Percentiles rank a stretch among this genome's conserved stretches.
These are phyloP conservation scores for Kuraishia piskuri DNA, from an alignment of 805 yeast genomes.

Conservation along the genomic window DNA sequence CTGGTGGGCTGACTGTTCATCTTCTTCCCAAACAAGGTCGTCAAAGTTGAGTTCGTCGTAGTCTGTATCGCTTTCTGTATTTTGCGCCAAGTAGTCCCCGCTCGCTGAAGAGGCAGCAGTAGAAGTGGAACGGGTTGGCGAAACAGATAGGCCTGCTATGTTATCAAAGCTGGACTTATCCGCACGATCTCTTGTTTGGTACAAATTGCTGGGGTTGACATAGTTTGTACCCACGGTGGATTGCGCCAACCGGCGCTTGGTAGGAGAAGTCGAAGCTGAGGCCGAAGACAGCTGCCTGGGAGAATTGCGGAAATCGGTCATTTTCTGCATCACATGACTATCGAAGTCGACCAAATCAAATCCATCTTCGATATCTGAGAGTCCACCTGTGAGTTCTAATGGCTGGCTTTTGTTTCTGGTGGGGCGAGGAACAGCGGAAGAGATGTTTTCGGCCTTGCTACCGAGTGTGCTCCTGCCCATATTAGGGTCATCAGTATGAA, in stretches of 20 bases:
- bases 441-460: background rate
- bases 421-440: background rate
- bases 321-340: background rate
- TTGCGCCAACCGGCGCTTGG: background rate
- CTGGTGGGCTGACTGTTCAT: background rate
- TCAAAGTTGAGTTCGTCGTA: constrained; percentile 5
- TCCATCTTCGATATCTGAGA: background rate
- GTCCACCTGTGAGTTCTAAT: background rate
- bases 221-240: background rate
- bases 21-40: constrained; percentile 6
- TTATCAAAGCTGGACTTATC: background rate
- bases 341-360: background rate
- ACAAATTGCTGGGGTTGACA: background rate
- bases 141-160: background rate
- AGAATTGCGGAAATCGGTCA: background rate
- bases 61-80: constrained; percentile 5
- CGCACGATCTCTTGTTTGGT: background rate
- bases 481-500: background rate
- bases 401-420: background rate
- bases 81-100: background rate
- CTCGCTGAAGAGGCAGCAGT: background rate
- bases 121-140: background rate
- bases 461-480: background rate
- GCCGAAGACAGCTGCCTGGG: background rate
- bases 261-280: background rate